Evolutionary conservation across 768 basidiomycete genomes (phyloP), one percentile per base, ranked within the genome.

Genomic region (Collybia nuda): DNA sequence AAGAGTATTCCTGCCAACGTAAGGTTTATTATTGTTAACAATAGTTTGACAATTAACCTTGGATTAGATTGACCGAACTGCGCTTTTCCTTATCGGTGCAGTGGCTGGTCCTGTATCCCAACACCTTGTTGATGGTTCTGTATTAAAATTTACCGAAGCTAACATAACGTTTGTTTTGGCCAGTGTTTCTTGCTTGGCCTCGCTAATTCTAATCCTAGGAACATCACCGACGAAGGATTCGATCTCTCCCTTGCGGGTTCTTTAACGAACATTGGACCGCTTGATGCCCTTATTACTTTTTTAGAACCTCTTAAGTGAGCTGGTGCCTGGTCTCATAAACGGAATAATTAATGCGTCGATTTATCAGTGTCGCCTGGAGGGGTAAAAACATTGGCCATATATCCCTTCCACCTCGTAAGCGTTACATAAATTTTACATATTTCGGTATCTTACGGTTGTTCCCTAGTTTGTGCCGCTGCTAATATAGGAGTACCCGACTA

Each of bases 241-340:
- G 77, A 84, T 60, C 64, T 88, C 21, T 64, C 77, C 2, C 68
- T 90, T 5, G 71, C 69, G 18, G 85, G 85, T 12, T 81, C 84
- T 11, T 61, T 86, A 47, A 83, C 80, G 0, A 79, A 82, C 44
- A 64, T 78, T 5, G 87, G 87, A 0, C 86, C 87, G 18, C 72
- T 90, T 44, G 86, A 89, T 66, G 86, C 85, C 2, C 57, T 75
- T 41, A 88, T 90, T 43, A 76, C 78, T 12, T 90, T 89, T 59
- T 68, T 72, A 12, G 81, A 86, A 38, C 84, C 84, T 1, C 67
- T 88, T 40, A 78, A 58, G 81, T 85, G 67, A 47, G 78, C 64
- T 12, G 37, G 9, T 28, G 28, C 28, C 14, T 9, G 14, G 3
- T 32, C 12, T 3, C 9, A 32, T 32, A 3, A 14, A 32, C 32